These are phyloP conservation scores for Camelina neglecta DNA, from an alignment of 345 rosid species.

Conservation along the genomic window DNA sequence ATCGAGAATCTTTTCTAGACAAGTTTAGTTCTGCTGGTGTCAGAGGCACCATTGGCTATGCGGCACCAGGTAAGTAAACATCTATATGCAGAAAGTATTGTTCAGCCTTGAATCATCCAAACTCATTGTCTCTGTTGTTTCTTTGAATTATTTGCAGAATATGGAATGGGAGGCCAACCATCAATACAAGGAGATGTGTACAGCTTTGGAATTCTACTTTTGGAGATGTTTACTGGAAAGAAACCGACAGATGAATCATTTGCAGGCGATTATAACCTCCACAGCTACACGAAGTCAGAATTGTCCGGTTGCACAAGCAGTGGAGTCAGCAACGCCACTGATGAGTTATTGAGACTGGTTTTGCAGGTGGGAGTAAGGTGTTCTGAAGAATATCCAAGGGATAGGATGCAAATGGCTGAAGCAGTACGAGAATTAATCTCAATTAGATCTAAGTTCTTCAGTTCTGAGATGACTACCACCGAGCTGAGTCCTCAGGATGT, in stretches of 20 bases:
- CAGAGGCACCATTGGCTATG: conserved; percentile 57
- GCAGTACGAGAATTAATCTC: conserved; percentile 28
- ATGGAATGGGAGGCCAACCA: conserved; percentile 50
- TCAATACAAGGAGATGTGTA: conserved; percentile 51
- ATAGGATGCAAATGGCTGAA: conserved; percentile 34
- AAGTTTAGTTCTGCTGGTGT: conserved; percentile 48
- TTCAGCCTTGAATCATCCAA: background rate
- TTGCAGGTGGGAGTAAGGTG: conserved; percentile 44
- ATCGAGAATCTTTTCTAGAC: conserved; percentile 6
- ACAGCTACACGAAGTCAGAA: conserved; percentile 32
- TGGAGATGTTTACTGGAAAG: conserved; percentile 54
- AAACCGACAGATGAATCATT: conserved; percentile 45
- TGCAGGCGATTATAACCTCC: conserved; percentile 41
- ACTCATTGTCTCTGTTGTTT: background rate
- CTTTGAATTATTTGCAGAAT: conserved; percentile 32
- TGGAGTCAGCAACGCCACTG: conserved; percentile 2
- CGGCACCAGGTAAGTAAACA: conserved; percentile 51
- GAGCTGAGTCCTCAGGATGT: conserved; percentile 30
- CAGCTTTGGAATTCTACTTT: conserved; percentile 48
- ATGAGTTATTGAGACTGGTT: conserved; percentile 34
- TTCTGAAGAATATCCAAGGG: conserved; percentile 40
- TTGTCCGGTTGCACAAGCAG: conserved; percentile 16
- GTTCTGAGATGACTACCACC: background rate
- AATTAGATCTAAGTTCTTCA: conserved; percentile 35
- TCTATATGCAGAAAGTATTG: background rate